phyloP scores from a whole-genome alignment of 208 protist species.

The Acanthamoeba healyi region DNA sequence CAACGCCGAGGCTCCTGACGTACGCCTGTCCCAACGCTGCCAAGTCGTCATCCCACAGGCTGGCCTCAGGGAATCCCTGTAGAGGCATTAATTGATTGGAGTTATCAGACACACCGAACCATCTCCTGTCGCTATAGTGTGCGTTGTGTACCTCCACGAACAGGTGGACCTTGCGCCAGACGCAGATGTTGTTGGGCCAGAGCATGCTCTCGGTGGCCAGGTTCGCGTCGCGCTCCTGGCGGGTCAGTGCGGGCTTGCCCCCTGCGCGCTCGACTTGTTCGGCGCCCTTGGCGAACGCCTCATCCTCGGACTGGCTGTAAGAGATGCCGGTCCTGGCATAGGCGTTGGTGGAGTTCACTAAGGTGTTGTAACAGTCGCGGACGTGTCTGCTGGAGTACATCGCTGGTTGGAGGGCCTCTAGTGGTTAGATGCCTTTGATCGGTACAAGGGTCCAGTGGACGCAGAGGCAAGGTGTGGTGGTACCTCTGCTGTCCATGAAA shows the following conservation, averaged over 20 bases:
- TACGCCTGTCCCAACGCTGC: neutral
- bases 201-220: neutral
- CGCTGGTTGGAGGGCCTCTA: neutral
- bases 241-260: neutral
- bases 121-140: neutral
- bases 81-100: neutral
- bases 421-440: too few relatives aligned
- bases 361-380: neutral
- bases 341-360: neutral
- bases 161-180: neutral
- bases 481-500: neutral
- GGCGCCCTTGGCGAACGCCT: neutral
- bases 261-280: neutral
- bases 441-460: too few relatives aligned
- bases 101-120: neutral
- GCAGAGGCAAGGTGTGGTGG: neutral
- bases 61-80: neutral
- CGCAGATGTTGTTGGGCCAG: neutral
- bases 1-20: neutral
- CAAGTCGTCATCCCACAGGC: neutral
- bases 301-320: neutral
- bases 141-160: neutral
- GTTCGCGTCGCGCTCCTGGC: neutral
- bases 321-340: neutral
- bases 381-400: neutral